phyloP scores from a whole-genome alignment of 2,329 filamentous ascomycete genomes.

The Fusarium cicatricum region DNA sequence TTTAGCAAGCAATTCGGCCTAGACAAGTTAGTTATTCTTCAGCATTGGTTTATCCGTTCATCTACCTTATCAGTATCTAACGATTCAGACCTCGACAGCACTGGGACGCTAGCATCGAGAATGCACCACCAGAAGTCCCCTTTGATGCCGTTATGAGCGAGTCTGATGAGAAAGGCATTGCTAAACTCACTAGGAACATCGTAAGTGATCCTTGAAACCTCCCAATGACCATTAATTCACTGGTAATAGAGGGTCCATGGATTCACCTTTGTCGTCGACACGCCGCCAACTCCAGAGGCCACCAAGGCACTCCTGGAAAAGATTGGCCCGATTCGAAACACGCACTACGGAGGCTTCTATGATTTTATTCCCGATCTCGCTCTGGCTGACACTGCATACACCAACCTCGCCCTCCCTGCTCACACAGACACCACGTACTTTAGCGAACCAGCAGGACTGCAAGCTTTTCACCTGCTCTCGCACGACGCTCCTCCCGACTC shows the following conservation, averaged over 20 bases:
- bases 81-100: conserved; percentile 14
- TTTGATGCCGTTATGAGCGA: conserved; percentile 68
- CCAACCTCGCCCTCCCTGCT: conserved; percentile 79
- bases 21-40: conserved; percentile 31
- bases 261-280: conserved; percentile 78
- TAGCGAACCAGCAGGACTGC: conserved; percentile 87
- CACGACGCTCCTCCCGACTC: conserved; percentile 58
- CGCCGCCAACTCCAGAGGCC: conserved; percentile 71
- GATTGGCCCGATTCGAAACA: conserved; percentile 87
- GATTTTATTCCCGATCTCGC: conserved; percentile 92
- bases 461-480: conserved; percentile 91
- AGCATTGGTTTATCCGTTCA: neutral
- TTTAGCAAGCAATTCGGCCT: conserved; percentile 26
- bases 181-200: conserved; percentile 70
- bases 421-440: conserved; percentile 99
- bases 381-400: conserved; percentile 91
- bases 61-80: conserved; percentile 6
- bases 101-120: conserved; percentile 46
- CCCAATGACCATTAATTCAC: conserved; percentile 17
- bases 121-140: conserved; percentile 64
- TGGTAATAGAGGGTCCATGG: conserved; percentile 68
- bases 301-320: conserved; percentile 79
- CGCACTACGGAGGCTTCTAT: conserved; percentile 83
- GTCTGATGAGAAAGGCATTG: conserved; percentile 60
- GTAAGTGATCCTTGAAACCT: conserved; percentile 50